A percentile compares a stretch with the other conserved stretches of the same genome.
phyloP scores from a whole-genome alignment of 306 rosid species.

The Mucuna pruriens region DNA sequence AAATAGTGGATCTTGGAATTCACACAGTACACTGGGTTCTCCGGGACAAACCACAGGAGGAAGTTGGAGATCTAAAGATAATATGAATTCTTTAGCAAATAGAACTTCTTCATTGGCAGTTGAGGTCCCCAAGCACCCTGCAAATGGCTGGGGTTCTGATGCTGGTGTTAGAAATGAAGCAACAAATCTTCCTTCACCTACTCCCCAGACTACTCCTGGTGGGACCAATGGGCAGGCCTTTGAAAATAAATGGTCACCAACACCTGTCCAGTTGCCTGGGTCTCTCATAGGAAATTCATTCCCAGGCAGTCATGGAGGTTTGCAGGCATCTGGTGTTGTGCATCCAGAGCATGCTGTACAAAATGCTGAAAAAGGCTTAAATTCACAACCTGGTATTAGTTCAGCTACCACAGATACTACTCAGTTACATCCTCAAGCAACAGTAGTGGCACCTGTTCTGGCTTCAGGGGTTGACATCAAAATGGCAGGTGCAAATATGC shows the following conservation, averaged over 20 bases:
- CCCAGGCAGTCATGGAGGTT: conserved; percentile 46
- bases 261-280: conserved; percentile 51
- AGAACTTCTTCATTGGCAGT: conserved; percentile 58
- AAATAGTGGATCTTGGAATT: conserved; percentile 45
- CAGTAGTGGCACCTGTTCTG: conserved; percentile 45
- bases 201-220: conserved; percentile 73
- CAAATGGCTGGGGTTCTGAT: conserved; percentile 65
- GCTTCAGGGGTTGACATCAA: conserved; percentile 57
- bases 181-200: conserved; percentile 93
- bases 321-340: conserved; percentile 48
- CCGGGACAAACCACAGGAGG: conserved; percentile 53
- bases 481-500: conserved; percentile 66
- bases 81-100: conserved; percentile 46
- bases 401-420: conserved; percentile 43
- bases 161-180: conserved; percentile 56
- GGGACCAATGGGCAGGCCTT: conserved; percentile 56
- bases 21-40: conserved; percentile 50
- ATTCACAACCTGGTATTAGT: conserved; percentile 46
- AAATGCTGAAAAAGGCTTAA: conserved; percentile 48
- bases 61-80: conserved; percentile 63
- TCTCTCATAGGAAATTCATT: conserved; percentile 50
- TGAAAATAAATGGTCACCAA: conserved; percentile 71
- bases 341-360: conserved; percentile 45
- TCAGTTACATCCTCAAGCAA: conserved; percentile 57
- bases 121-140: conserved; percentile 65